Conservation (phyloP, 176 grass and related monocot species). For the Oryza meyeriana region DNA sequence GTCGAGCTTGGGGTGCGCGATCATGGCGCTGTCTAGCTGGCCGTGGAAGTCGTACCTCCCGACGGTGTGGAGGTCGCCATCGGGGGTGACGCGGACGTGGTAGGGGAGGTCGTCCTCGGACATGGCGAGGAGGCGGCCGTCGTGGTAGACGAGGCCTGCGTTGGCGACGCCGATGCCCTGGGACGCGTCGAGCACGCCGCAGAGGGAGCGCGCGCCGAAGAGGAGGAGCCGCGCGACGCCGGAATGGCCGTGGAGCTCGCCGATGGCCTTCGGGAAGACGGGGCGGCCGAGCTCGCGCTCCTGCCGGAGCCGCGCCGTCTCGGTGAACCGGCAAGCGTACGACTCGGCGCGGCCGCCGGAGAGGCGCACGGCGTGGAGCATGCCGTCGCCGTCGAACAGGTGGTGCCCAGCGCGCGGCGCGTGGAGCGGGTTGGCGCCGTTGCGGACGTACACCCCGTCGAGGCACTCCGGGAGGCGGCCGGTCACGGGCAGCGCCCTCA, state of each 20-base stretch:
- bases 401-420: conserved; percentile 72
- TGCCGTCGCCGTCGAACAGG: conserved; percentile 94
- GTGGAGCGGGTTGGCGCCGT: conserved; percentile 81
- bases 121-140: conserved; percentile 92
- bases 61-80: conserved; percentile 74
- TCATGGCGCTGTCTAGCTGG: conserved; percentile 68
- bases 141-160: conserved; percentile 79
- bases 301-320: conserved; percentile 70
- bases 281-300: conserved; percentile 49
- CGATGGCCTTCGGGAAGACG: conserved; percentile 84
- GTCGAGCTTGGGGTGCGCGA: conserved; percentile 93
- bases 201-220: conserved; percentile 48
- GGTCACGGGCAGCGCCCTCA: conserved; percentile 20
- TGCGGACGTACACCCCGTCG: conserved; percentile 75
- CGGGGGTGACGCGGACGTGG: conserved; percentile 67
- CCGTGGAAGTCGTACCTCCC: conserved; percentile 68
- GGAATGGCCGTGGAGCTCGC: conserved; percentile 92
- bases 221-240: conserved; percentile 68
- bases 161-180: conserved; percentile 76
- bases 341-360: conserved; percentile 44
- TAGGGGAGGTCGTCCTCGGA: conserved; percentile 97
- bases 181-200: conserved; percentile 65
- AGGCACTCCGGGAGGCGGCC: conserved; percentile 50
- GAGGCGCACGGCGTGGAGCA: conserved; percentile 79
- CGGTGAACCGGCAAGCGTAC: conserved; percentile 79